Percentiles rank a stretch among this genome's conserved stretches.
phyloP scores from a whole-genome alignment of 495 filamentous ascomycete genomes.

The Poronia punctata region DNA sequence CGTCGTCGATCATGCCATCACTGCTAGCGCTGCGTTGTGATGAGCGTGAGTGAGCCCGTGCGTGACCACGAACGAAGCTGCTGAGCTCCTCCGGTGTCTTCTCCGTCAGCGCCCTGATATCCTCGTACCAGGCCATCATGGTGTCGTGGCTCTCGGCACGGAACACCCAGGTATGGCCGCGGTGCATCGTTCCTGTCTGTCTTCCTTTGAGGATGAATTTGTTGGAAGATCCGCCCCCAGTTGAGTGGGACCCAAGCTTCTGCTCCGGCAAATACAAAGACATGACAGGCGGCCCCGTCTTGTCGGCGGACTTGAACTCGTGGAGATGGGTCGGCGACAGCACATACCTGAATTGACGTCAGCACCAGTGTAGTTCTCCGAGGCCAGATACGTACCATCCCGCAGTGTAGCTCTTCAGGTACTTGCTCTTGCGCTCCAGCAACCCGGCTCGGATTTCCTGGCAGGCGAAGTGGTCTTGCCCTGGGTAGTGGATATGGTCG shows the following conservation, averaged over 20 bases:
- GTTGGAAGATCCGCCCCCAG: conserved; percentile 79
- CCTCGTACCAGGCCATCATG: conserved; percentile 95
- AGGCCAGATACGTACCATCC: conserved; percentile 65
- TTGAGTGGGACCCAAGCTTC: conserved; percentile 87
- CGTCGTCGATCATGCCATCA: conserved; percentile 69
- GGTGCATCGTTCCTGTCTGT: conserved; percentile 87
- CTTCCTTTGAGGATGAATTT: conserved; percentile 97
- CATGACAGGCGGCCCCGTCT: conserved; percentile 72
- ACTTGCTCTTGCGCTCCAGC: conserved; percentile 96
- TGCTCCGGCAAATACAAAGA: conserved; percentile 91
- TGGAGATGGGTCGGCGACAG: conserved; percentile 93
- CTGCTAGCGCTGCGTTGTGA: conserved; percentile 60
- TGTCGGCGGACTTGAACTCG: conserved; percentile 88
- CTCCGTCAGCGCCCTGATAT: conserved; percentile 80
- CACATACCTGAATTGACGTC: conserved; percentile 70
- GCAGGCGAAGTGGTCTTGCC: conserved; percentile 78
- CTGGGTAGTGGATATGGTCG: conserved; percentile 89
- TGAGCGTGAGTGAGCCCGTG: conserved; percentile 63
- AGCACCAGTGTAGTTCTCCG: conserved; percentile 18
- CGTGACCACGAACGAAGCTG: conserved; percentile 74
- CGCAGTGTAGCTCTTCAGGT: conserved; percentile 93
- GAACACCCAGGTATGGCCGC: conserved; percentile 97
- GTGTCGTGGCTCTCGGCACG: conserved; percentile 90
- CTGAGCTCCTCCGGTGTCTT: conserved; percentile 84
- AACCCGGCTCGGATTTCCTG: conserved; percentile 82